These are phyloP conservation scores for Nematodospora anomalae DNA, from an alignment of 1,139 yeast genomes.

Conservation along the genomic window DNA sequence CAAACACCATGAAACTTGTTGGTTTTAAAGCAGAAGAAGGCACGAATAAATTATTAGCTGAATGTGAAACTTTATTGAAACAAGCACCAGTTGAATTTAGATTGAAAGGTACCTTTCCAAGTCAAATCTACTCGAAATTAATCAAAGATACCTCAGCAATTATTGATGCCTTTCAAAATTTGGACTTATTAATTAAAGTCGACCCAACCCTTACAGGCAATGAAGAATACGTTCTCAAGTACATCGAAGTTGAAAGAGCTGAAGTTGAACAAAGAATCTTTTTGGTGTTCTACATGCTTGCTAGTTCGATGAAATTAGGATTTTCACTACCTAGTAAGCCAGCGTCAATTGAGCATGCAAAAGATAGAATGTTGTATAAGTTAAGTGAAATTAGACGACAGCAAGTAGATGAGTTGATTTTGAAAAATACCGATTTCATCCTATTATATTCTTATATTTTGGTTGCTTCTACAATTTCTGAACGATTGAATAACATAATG, in stretches of 20 bases:
- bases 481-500: conserved; percentile 62
- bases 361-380: conserved; percentile 66
- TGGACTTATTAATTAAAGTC: conserved; percentile 64
- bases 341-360: conserved; percentile 76
- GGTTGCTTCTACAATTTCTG: conserved; percentile 66
- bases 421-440: conserved; percentile 69
- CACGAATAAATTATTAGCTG: conserved; percentile 57
- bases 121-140: conserved; percentile 48
- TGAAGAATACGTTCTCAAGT: conserved; percentile 57
- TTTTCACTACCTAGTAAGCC: conserved; percentile 76
- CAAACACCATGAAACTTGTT: conserved; percentile 28
- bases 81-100: conserved; percentile 80
- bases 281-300: conserved; percentile 71
- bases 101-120: conserved; percentile 72
- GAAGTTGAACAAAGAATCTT: conserved; percentile 74
- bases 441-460: conserved; percentile 71
- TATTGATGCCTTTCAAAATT: conserved; percentile 72
- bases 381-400: conserved; percentile 51
- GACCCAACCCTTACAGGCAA: conserved; percentile 54
- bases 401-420: conserved; percentile 20
- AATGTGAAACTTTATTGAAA: conserved; percentile 57
- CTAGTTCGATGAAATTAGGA: conserved; percentile 74
- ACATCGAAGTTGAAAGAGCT: conserved; percentile 57
- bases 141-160: conserved; percentile 61
- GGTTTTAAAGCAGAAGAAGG: conserved; percentile 58